Evolutionary conservation across 1,284 basidiomycete genomes (phyloP).

Genomic region (Cryptococcus jaspeensis): DNA sequence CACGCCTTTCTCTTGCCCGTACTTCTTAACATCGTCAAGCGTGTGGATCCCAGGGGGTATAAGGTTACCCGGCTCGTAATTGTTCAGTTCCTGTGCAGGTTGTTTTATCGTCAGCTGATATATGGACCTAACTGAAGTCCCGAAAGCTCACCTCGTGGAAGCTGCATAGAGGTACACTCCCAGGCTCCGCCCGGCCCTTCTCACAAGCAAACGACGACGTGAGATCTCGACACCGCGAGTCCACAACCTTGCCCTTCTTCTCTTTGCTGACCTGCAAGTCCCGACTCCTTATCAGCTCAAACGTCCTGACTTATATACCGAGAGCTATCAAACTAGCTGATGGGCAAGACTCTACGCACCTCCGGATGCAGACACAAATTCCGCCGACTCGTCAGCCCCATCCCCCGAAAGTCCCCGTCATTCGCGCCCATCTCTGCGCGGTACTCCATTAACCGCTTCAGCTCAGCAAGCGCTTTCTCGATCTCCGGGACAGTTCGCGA

Average conservation of each 20-base stretch:
- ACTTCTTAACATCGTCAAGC: conserved; percentile 85
- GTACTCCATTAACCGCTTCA: conserved; percentile 93
- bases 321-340: neutral
- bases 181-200: conserved; percentile 82
- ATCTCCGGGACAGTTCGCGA: conserved; percentile 99
- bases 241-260: conserved; percentile 96
- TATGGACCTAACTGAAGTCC: no score
- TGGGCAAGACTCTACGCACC: conserved; percentile 55
- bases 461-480: conserved; percentile 94
- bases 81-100: conserved; percentile 63
- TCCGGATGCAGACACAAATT: conserved; percentile 96
- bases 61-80: conserved; percentile 78
- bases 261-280: conserved; percentile 76
- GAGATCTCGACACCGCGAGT: conserved; percentile 93
- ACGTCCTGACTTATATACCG: neutral
- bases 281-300: neutral
- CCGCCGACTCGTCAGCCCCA: conserved; percentile 93
- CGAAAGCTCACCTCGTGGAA: conserved; percentile 82
- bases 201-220: conserved; percentile 84
- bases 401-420: conserved; percentile 79
- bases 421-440: conserved; percentile 73
- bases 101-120: neutral
- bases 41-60: conserved; percentile 91
- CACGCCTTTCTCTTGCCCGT: conserved; percentile 78
- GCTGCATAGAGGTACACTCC: conserved; percentile 86